Base-by-base conservation (phyloP, 441 rosid species). In the Bocquillonia castaneifolia region DNA sequence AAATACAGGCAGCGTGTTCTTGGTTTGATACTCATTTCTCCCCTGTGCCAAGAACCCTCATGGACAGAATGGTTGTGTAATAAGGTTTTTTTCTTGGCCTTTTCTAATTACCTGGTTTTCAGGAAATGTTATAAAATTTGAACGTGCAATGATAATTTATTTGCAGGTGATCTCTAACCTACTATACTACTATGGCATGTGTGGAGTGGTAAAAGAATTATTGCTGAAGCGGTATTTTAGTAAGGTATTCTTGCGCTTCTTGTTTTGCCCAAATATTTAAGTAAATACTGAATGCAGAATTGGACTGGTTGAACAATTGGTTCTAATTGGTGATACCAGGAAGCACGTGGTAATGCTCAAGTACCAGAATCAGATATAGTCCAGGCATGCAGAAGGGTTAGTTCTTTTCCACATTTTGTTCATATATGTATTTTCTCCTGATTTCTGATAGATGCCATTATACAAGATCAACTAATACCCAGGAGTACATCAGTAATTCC, bases 31-130 rank as follows among this genome's bases (percentile, higher is more conserved):
- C 92, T 93, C 66, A 78, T 93, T 70, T 91, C 99, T 74, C 99
- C 99, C 47, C 76, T 93, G 69, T 91, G 96, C 85, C 86, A 79
- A 80, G 86, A 86, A 36, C 97, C 99, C 64, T 93, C 97, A 52
- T 93, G 96, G 96, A 81, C 96, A 62, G 99, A 93, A 81, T 93
- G 99, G 99, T 73, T 93, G 68, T 88, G 79, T 70, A 89, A 91
- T 71, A 93, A 93, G 97, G 99, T 93, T 44, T 32, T 57, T 78
- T 55, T 55, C 66, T 58, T 66, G 53, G 48, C 72, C 56, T 37
- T 60, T 31, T 66, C 66, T 10, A 70, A 20, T 64, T n/a, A 23
- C 25, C 66, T 67, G 32, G 44, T 10, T 44, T 44, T 63, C 42
- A 29, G 54, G 34, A 6, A 44, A 51, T 72, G 29, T 32, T 65